phyloP scores from a whole-genome alignment of 805 yeast species.

The Ogataea neopini region DNA sequence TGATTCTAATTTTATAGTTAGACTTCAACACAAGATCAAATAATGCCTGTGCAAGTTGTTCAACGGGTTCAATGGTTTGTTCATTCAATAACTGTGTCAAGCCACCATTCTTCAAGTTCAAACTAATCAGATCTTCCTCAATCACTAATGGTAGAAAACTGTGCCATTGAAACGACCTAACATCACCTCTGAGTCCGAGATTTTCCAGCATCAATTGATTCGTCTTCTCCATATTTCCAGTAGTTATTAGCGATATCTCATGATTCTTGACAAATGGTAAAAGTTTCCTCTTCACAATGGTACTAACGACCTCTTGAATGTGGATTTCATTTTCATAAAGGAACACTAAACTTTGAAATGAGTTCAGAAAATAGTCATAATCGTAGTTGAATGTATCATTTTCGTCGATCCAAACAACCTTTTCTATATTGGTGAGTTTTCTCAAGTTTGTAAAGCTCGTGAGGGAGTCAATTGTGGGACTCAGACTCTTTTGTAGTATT shows the following conservation, averaged over 20 bases:
- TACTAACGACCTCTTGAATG: constrained; percentile 14
- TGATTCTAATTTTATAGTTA: constrained; percentile 47
- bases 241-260: constrained; percentile 21
- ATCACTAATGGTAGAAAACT: constrained; percentile 24
- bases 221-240: constrained; percentile 15
- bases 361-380: constrained; percentile 19
- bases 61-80: constrained; percentile 47
- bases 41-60: constrained; percentile 50
- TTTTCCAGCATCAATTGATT: constrained; percentile 24
- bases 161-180: constrained; percentile 28
- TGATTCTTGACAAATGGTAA: constrained; percentile 18
- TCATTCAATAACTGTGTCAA: constrained; percentile 44
- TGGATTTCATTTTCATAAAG: constrained; percentile 20
- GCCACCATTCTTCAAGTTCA: constrained; percentile 40
- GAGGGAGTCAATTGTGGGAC: constrained; percentile 29
- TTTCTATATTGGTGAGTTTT: constrained; percentile 25
- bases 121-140: constrained; percentile 44
- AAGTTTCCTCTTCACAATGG: constrained; percentile 19
- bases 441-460: constrained; percentile 31
- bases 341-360: constrained; percentile 26
- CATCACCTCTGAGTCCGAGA: constrained; percentile 30
- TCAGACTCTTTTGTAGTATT: constrained; percentile 27
- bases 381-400: constrained; percentile 13
- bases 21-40: constrained; percentile 44
- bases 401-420: constrained; percentile 34